Percentiles rank a stretch among this genome's conserved stretches.
Evolutionary conservation across 2,329 filamentous ascomycete species (phyloP).

Genomic region (Pseudonectria foliicola): DNA sequence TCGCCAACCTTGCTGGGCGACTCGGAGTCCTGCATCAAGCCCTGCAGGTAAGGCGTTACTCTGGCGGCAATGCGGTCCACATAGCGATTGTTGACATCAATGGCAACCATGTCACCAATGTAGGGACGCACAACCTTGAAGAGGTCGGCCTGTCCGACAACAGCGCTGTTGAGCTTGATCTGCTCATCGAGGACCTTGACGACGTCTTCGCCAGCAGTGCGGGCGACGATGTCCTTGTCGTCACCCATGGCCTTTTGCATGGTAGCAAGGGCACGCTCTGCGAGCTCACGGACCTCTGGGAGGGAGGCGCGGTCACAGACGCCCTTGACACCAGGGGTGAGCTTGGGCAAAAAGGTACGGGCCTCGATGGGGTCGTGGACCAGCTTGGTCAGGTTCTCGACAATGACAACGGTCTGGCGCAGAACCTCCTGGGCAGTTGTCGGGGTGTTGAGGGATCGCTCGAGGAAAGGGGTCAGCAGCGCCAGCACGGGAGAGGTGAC

Average conservation of each 20-base stretch:
- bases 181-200: slow-evolving; percentile 66
- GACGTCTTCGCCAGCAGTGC: slow-evolving; percentile 66
- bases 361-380: slow-evolving; percentile 95
- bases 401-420: slow-evolving; percentile 90
- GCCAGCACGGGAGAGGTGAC: slow-evolving; percentile 94
- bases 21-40: slow-evolving; percentile 56
- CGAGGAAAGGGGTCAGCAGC: slow-evolving; percentile 86
- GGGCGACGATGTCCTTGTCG: slow-evolving; percentile 58
- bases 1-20: slow-evolving; percentile 58
- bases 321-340: slow-evolving; percentile 85
- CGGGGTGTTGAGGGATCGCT: slow-evolving; percentile 88
- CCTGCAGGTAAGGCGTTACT: slow-evolving; percentile 68
- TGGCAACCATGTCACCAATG: slow-evolving; percentile 75
- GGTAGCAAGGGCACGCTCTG: slow-evolving; percentile 70
- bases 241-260: slow-evolving; percentile 91
- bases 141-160: slow-evolving; percentile 52
- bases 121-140: slow-evolving; percentile 66
- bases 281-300: slow-evolving; percentile 89
- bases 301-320: slow-evolving; percentile 84
- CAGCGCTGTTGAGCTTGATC: slow-evolving; percentile 61
- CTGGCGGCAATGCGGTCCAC: slow-evolving; percentile 63
- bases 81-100: slow-evolving; percentile 79
- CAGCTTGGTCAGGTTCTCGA: slow-evolving; percentile 96
- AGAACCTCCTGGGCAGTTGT: slow-evolving; percentile 88
- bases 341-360: slow-evolving; percentile 86